phyloP scores from a whole-genome alignment of 306 rosid species.

The Purshia tridentata region DNA sequence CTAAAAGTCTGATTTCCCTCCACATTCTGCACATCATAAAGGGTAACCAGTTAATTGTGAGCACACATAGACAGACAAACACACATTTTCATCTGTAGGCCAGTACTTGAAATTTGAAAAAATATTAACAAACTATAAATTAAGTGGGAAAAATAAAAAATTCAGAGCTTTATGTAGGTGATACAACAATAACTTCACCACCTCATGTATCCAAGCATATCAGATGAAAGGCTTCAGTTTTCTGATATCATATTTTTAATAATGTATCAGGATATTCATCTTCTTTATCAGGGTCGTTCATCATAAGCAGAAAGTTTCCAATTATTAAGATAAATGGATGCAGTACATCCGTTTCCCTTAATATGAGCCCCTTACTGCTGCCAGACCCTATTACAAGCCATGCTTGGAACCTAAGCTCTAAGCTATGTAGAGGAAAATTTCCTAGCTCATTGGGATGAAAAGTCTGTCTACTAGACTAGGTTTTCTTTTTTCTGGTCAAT shows the following conservation, averaged over 20 bases:
- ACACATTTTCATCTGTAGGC: background rate
- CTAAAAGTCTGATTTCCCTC: slow-evolving; percentile 96
- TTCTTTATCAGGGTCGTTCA: background rate
- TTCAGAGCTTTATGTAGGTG: background rate
- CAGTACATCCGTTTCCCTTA: background rate
- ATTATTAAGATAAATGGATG: background rate
- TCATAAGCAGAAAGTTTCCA: background rate
- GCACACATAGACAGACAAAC: background rate
- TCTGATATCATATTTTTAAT: background rate
- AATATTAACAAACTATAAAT: background rate
- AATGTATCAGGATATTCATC: background rate
- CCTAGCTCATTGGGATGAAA: background rate
- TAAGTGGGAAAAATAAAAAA: background rate
- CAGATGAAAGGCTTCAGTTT: background rate
- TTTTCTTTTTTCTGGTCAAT: too few species aligned
- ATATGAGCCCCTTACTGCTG: background rate
- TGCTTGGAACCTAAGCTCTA: background rate
- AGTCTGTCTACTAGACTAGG: too few species aligned
- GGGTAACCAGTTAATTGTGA: slow-evolving; percentile 6
- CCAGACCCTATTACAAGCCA: background rate
- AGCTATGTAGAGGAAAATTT: background rate
- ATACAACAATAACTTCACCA: background rate
- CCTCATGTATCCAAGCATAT: background rate
- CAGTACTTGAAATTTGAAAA: background rate
- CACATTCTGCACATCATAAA: slow-evolving; percentile 71